Base-by-base conservation (phyloP, 2,329 filamentous ascomycete species). In the Epichloe elymi region DNA sequence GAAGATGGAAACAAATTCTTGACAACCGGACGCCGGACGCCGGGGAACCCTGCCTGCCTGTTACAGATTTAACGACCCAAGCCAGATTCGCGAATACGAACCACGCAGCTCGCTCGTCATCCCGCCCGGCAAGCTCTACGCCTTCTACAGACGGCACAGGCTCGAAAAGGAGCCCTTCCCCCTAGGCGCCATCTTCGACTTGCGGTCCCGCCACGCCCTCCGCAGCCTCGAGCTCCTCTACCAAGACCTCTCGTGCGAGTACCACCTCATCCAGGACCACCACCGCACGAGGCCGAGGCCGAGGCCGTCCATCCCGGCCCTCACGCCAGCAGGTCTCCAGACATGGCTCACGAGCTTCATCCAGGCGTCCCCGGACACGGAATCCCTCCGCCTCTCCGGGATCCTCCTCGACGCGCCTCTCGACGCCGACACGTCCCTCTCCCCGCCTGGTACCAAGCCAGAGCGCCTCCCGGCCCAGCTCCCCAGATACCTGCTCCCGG, bases 391-490 rank as follows among this genome's bases (percentile, higher is more conserved):
- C 10, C 71, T 95, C 4, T 73, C 80, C 42, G 80, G 77, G 52
- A 79, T 88, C 20, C 78, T 90, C 3, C 65, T 80, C 3, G 76
- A 83, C 43, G 79, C 90, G 65, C 85, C 87, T 0, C 85, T 94
- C 58, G 67, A 74, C 33, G 67, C 69, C 4, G 51, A 53, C 51
- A 12, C 23, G n/a, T 8, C 38, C 17, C 74, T 30, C 17, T 42
- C 26, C 10, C 7, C 5, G 7, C 12, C 80, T 0, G 75, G 82
- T 43, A 77, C 84, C 46, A 78, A 74, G 55, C 80, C 77, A 11
- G 86, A 90, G 64, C 74, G 85, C 2, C 83, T 94, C 50, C 89
- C 88, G 0, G 88, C 87, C 56, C 83, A 89, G 58, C 74, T 95
- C 3, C 83, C 86, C 1, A 74, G 88, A 40, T 76, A 84, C 48